Conservation (phyloP, 73 alveolate species). For the Paramecium primaurelia region DNA sequence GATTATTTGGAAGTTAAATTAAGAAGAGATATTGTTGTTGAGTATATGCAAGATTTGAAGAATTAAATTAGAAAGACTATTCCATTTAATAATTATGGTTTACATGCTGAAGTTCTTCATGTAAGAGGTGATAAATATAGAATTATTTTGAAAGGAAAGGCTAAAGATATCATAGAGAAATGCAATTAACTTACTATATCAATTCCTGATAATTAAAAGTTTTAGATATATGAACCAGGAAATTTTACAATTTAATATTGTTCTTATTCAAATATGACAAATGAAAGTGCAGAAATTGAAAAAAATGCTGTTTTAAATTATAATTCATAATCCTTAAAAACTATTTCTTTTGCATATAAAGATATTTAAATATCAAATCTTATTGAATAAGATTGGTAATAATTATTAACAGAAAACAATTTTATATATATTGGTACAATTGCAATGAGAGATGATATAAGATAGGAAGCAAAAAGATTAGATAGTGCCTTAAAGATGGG, state of each 20-base stretch:
- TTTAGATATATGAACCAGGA: neutral
- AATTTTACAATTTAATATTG: neutral
- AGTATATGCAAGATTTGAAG: neutral
- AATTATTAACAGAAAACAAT: neutral
- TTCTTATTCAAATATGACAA: neutral
- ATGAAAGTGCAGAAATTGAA: neutral
- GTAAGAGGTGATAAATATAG: slow-evolving; percentile 30
- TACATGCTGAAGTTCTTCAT: neutral
- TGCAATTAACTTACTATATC: neutral
- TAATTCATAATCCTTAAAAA: neutral
- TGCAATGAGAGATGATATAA: slow-evolving; percentile 37
- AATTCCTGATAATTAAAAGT: neutral
- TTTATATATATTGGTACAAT: slow-evolving; percentile 5
- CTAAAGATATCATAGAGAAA: neutral
- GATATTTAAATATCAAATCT: neutral
- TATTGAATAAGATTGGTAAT: neutral
- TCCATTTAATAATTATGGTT: neutral
- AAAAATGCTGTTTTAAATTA: neutral
- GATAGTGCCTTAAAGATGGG: slow-evolving; percentile 10
- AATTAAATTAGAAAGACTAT: neutral
- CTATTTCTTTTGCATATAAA: slow-evolving; percentile 6
- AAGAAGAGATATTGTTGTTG: neutral
- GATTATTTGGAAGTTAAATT: neutral
- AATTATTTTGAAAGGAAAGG: neutral
- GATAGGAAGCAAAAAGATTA: slow-evolving; percentile 18